These are phyloP conservation scores for Populus tremula DNA, from an alignment of 345 rosid species.

Conservation along the genomic window DNA sequence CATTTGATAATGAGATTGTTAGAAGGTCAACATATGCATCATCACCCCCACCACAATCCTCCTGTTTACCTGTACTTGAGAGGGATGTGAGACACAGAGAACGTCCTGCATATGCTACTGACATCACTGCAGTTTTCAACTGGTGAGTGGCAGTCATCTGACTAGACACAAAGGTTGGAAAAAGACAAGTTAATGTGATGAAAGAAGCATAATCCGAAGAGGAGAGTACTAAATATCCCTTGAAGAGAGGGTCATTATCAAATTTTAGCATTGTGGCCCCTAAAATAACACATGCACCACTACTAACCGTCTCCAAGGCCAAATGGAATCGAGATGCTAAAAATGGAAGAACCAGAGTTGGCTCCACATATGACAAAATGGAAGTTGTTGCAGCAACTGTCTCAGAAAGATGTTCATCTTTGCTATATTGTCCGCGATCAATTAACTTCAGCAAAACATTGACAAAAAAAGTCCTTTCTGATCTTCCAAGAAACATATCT, in stretches of 20 bases:
- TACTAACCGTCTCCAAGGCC: conserved; percentile 98
- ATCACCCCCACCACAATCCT: conserved; percentile 48
- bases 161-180: conserved; percentile 53
- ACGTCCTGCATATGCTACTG: conserved; percentile 97
- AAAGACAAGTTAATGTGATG: conserved; percentile 38
- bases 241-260: neutral
- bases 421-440: conserved; percentile 99
- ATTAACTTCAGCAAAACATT: conserved; percentile 70
- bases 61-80: conserved; percentile 49
- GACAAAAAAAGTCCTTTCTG: conserved; percentile 74
- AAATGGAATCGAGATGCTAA: conserved; percentile 86
- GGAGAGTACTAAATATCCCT: neutral
- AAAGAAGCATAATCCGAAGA: conserved; percentile 12
- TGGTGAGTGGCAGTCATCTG: conserved; percentile 99
- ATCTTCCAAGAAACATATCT: conserved; percentile 53
- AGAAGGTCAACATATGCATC: conserved; percentile 55
- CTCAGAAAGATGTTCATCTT: conserved; percentile 92
- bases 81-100: conserved; percentile 72
- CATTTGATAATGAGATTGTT: conserved; percentile 82
- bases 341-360: conserved; percentile 92
- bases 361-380: conserved; percentile 88
- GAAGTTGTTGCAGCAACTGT: conserved; percentile 98
- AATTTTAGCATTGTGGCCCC: neutral
- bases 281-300: conserved; percentile 13
- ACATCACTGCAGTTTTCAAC: conserved; percentile 92